Conservation (phyloP, 768 basidiomycete genomes). For the Lactarius quietus region DNA sequence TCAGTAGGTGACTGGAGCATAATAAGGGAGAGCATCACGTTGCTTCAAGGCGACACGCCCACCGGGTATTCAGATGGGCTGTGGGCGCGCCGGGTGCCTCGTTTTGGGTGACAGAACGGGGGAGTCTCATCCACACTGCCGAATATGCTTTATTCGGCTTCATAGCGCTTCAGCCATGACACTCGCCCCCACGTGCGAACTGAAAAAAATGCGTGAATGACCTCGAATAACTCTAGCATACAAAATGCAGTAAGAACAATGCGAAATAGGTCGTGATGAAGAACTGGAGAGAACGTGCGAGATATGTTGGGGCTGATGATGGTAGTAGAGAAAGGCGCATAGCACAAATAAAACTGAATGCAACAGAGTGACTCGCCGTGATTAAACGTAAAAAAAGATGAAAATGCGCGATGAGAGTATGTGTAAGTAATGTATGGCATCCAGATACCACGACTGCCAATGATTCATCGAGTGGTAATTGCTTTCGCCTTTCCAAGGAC, state of each 20-base stretch:
- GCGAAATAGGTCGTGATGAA: slow-evolving; percentile 12
- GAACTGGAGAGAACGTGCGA: slow-evolving; percentile 13
- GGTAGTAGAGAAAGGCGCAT: slow-evolving; percentile 17
- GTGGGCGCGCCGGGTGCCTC: too few relatives aligned
- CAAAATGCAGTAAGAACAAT: slow-evolving; percentile 21
- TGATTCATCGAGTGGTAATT: slow-evolving; percentile 17
- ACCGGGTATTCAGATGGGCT: not conserved
- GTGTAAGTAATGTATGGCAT: slow-evolving; percentile 18
- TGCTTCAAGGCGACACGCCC: not conserved
- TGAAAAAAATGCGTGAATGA: slow-evolving; percentile 5
- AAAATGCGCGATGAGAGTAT: slow-evolving; percentile 12
- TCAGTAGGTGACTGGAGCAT: not conserved
- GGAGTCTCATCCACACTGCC: not conserved
- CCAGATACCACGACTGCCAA: slow-evolving; percentile 5
- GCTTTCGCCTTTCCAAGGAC: slow-evolving; percentile 15
- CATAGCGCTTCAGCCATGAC: not conserved
- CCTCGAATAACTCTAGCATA: slow-evolving; percentile 24
- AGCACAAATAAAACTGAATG: slow-evolving; percentile 16
- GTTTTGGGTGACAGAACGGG: too few relatives aligned
- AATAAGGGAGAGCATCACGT: not conserved
- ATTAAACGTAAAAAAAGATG: slow-evolving; percentile 7
- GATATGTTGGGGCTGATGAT: slow-evolving; percentile 8
- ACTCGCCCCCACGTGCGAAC: too few relatives aligned
- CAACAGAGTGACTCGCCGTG: slow-evolving; percentile 1
- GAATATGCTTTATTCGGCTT: slow-evolving; percentile 9